phyloP scores from a whole-genome alignment of 2,329 filamentous ascomycete genomes.

The Talaromyces pinophilus region DNA sequence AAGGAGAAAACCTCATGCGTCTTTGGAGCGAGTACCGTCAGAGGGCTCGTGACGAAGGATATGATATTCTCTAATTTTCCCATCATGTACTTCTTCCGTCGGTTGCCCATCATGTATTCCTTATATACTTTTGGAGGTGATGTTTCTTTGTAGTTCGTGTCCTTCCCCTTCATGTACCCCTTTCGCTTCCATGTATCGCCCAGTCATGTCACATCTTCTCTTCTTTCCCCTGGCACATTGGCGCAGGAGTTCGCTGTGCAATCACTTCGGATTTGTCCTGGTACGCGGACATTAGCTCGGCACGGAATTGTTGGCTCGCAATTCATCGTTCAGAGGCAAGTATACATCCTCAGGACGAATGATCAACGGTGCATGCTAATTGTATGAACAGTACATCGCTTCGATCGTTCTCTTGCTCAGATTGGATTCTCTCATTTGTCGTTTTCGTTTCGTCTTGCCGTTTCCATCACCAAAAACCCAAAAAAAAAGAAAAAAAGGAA shows the following conservation, averaged over 20 bases:
- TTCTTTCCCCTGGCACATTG: neutral
- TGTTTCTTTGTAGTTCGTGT: neutral
- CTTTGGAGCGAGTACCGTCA: conserved; percentile 25
- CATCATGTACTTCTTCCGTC: conserved; percentile 24
- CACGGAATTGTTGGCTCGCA: conserved; percentile 7
- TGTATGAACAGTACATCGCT: neutral
- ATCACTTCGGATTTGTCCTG: conserved; percentile 4
- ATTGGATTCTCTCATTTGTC: neutral
- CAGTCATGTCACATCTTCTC: neutral
- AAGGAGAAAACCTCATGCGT: conserved; percentile 19
- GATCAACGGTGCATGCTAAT: neutral
- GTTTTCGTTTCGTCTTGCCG: neutral
- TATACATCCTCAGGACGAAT: neutral
- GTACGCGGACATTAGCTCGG: conserved; percentile 8
- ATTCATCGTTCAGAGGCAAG: neutral
- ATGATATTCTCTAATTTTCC: conserved; percentile 18
- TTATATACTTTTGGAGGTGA: neutral
- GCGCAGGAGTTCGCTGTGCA: conserved; percentile 6
- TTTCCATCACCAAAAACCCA: neutral
- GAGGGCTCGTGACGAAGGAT: conserved; percentile 19
- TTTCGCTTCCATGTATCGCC: neutral
- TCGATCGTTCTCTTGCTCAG: neutral
- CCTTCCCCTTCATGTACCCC: neutral
- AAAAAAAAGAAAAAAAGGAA: neutral
- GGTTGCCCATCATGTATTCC: conserved; percentile 15